Conservation (phyloP, 345 rosid genomes). For the Sisymbrium altissimum region DNA sequence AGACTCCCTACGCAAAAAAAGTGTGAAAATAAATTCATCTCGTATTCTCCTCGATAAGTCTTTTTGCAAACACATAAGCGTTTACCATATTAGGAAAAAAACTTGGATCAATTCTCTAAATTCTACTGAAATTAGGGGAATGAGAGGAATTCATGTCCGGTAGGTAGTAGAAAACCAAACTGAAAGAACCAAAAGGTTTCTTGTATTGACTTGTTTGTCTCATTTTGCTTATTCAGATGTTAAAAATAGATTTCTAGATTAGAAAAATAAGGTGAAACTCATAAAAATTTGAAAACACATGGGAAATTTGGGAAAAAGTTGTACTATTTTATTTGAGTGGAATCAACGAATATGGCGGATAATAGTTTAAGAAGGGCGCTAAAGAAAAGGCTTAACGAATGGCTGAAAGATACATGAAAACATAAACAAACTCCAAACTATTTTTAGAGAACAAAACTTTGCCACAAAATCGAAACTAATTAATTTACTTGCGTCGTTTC, state of each 20-base stretch:
- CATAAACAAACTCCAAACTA: conserved; percentile 17
- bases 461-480: conserved; percentile 16
- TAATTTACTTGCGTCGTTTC: background rate
- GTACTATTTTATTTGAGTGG: background rate
- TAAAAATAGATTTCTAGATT: background rate
- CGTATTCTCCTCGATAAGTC: background rate
- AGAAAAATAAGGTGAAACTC: background rate
- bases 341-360: background rate
- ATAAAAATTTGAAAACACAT: background rate
- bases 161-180: no score
- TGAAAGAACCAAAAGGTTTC: background rate
- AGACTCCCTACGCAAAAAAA: background rate
- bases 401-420: conserved; percentile 1
- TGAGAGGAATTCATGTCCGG: no score
- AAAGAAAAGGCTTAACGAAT: background rate
- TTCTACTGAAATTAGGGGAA: no score
- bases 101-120: background rate
- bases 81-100: background rate
- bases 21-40: background rate
- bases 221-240: background rate
- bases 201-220: background rate
- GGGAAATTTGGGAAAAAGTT: background rate
- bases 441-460: conserved; percentile 15
- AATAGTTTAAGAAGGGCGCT: background rate
- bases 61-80: background rate